Percentiles rank a stretch among this genome's conserved stretches.
Conservation (phyloP, 129 eudicot species). For the Apium graveolens region DNA sequence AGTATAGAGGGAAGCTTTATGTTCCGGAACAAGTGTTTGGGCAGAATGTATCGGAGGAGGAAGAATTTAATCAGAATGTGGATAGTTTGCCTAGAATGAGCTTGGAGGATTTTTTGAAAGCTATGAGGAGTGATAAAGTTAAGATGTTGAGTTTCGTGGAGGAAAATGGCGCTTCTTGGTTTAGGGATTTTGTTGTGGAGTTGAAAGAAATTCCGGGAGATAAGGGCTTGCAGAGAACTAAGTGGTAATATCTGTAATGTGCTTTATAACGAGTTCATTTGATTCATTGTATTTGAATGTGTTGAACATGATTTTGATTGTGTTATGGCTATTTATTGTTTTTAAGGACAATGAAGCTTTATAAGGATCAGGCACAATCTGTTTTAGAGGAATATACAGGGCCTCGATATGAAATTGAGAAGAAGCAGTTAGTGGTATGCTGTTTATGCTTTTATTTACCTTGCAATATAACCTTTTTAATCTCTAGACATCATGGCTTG, state of each 20-base stretch:
- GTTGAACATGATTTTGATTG: slow-evolving; percentile 4
- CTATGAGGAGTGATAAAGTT: slow-evolving; percentile 38
- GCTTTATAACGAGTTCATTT: background rate
- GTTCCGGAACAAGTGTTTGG: slow-evolving; percentile 84
- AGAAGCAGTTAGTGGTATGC: slow-evolving; percentile 56
- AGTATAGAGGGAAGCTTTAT: slow-evolving; percentile 78
- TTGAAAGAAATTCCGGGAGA: slow-evolving; percentile 82
- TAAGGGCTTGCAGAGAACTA: slow-evolving; percentile 63
- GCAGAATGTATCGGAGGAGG: slow-evolving; percentile 62
- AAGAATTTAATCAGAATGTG: slow-evolving; percentile 44
- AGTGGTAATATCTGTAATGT: slow-evolving; percentile 42
- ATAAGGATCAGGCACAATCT: slow-evolving; percentile 36
- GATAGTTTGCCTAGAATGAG: slow-evolving; percentile 53
- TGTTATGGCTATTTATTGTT: slow-evolving; percentile 12
- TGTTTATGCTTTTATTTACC: slow-evolving; percentile 5
- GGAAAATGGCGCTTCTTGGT: slow-evolving; percentile 22
- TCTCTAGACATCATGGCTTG: background rate
- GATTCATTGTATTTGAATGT: background rate
- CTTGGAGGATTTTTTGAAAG: slow-evolving; percentile 49
- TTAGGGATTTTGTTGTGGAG: slow-evolving; percentile 57
- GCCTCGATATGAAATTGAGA: slow-evolving; percentile 72
- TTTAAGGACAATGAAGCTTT: slow-evolving; percentile 60
- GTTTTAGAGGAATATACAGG: slow-evolving; percentile 56
- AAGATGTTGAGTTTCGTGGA: slow-evolving; percentile 57
- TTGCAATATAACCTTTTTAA: background rate